Evolutionary conservation across 2,329 filamentous ascomycete genomes (phyloP).

Genomic region (Talaromyces sp.): DNA sequence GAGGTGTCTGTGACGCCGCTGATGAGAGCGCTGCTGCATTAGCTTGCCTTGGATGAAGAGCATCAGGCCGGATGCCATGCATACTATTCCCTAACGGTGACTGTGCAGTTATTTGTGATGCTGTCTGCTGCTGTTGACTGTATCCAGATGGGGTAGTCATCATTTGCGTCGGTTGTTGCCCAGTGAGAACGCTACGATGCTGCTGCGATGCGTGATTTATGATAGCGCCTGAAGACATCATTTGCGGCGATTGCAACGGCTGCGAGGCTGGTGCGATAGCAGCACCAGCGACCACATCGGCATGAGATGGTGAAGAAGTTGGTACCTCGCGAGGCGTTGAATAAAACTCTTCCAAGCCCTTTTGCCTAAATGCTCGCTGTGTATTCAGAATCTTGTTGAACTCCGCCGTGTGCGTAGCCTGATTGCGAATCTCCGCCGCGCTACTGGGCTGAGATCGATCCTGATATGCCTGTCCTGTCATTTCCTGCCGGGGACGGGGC

Average conservation of each 20-base stretch:
- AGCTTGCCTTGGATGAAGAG: constrained; percentile 64
- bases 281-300: constrained; percentile 30
- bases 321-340: constrained; percentile 75
- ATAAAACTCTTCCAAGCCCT: constrained; percentile 79
- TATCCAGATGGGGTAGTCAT: constrained; percentile 52
- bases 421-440: constrained; percentile 72
- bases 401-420: constrained; percentile 83
- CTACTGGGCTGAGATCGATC: constrained; percentile 75
- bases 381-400: constrained; percentile 81
- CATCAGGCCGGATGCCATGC: constrained; percentile 53
- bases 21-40: constrained; percentile 53
- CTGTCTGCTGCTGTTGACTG: constrained; percentile 65
- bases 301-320: constrained; percentile 38
- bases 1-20: constrained; percentile 41
- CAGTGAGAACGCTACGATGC: constrained; percentile 31
- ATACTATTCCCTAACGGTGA: constrained; percentile 67
- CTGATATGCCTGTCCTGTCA: constrained; percentile 80
- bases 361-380: constrained; percentile 70
- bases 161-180: constrained; percentile 38
- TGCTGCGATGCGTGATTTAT: constrained; percentile 20
- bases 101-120: constrained; percentile 64
- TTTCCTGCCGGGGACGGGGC: constrained; percentile 80
- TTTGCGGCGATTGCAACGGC: constrained; percentile 36
- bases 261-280: constrained; percentile 31
- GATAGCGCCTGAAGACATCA: constrained; percentile 24